phyloP scores from a whole-genome alignment of 441 rosid genomes.

The Arabidopsis hybrid region DNA sequence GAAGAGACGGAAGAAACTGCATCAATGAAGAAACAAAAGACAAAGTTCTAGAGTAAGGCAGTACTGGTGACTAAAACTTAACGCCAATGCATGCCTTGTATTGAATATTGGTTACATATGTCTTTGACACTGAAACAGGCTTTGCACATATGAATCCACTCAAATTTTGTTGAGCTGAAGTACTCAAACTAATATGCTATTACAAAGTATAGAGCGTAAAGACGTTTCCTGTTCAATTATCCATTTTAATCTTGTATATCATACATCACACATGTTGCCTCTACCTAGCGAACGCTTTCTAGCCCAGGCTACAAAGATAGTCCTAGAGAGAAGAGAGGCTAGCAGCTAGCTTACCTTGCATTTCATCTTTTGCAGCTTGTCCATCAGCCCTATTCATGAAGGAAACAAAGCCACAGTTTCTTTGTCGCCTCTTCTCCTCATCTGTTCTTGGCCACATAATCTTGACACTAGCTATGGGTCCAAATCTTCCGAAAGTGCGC shows the following conservation, averaged over 20 bases:
- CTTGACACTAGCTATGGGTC: slow-evolving; percentile 99
- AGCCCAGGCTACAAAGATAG: slow-evolving; percentile 25
- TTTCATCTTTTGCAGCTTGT: slow-evolving; percentile 99
- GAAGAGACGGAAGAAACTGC: background rate
- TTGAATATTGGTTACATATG: background rate
- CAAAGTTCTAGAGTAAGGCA: background rate
- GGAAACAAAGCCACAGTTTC: slow-evolving; percentile 99
- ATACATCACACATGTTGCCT: slow-evolving; percentile 12
- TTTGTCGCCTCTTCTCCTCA: slow-evolving; percentile 89
- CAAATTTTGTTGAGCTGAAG: slow-evolving; percentile 6
- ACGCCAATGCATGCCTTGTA: background rate
- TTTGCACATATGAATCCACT: slow-evolving; percentile 9
- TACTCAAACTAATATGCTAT: slow-evolving; percentile 10
- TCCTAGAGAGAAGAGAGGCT: slow-evolving; percentile 28
- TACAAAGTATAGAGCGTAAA: background rate
- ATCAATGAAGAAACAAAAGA: slow-evolving; percentile 1
- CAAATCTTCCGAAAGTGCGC: slow-evolving; percentile 99
- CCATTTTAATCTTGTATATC: slow-evolving; percentile 5
- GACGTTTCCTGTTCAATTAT: slow-evolving; percentile 13
- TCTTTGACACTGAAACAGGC: slow-evolving; percentile 15
- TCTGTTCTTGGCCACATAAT: slow-evolving; percentile 99
- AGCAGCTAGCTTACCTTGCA: slow-evolving; percentile 79
- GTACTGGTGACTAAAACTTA: slow-evolving; percentile 21
- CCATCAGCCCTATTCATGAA: slow-evolving; percentile 99
- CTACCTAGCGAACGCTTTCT: background rate